Percentiles rank a stretch among this genome's conserved stretches.
phyloP scores from a whole-genome alignment of 257 asterid species.

The Fraxinus excelsior region DNA sequence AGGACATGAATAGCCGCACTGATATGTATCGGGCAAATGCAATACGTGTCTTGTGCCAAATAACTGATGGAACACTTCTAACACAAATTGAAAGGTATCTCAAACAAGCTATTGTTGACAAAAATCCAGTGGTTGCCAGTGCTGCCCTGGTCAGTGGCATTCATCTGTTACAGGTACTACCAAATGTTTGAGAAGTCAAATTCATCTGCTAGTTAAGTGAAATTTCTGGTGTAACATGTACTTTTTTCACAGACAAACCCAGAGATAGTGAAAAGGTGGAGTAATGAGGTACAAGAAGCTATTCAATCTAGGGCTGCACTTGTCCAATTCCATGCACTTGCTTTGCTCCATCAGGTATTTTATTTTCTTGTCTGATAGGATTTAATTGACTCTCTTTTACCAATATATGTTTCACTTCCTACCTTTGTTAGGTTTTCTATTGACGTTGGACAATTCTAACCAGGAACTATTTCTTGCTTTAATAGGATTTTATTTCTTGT shows the following conservation, averaged over 20 bases:
- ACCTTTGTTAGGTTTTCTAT: background rate
- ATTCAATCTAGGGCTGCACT: constrained; percentile 94
- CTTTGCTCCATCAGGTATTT: constrained; percentile 84
- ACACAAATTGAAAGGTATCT: constrained; percentile 94
- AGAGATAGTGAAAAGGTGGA: constrained; percentile 95
- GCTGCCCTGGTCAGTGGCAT: constrained; percentile 97
- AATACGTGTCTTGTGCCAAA: constrained; percentile 90
- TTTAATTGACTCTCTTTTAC: constrained; percentile 2
- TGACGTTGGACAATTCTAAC: too few species aligned
- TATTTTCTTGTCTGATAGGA: constrained; percentile 3
- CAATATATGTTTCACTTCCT: constrained; percentile 6
- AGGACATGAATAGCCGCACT: constrained; percentile 97
- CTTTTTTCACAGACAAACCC: constrained; percentile 67
- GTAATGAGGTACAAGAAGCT: constrained; percentile 98
- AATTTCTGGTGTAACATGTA: constrained; percentile 11
- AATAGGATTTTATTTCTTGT: too few species aligned
- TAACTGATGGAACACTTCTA: constrained; percentile 87
- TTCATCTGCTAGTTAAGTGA: constrained; percentile 19
- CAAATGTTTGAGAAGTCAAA: constrained; percentile 11
- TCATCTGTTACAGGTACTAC: constrained; percentile 81
- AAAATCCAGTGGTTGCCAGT: constrained; percentile 93
- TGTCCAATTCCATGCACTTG: constrained; percentile 95
- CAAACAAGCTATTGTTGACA: constrained; percentile 97
- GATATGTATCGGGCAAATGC: constrained; percentile 98
- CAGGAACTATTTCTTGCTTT: too few species aligned